phyloP scores from a whole-genome alignment of 2,329 filamentous ascomycete species.

The Fusarium nurragi region DNA sequence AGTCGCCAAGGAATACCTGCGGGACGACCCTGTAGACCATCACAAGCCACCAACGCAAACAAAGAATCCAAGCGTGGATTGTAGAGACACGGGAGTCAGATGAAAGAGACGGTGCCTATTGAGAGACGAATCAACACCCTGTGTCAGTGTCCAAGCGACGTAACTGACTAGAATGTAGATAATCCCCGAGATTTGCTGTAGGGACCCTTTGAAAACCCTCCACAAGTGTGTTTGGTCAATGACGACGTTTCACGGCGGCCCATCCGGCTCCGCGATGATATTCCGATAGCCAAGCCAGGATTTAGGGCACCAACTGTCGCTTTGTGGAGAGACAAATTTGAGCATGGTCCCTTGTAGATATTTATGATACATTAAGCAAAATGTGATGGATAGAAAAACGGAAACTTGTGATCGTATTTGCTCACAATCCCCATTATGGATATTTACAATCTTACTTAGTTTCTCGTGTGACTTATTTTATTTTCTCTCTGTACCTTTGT shows the following conservation, averaged over 20 bases:
- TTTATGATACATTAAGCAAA: not conserved
- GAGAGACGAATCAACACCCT: conserved; percentile 6
- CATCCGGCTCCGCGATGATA: conserved; percentile 25
- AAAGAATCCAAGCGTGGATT: conserved; percentile 14
- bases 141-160: not conserved
- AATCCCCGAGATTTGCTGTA: conserved; percentile 19
- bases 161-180: not conserved
- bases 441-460: conserved; percentile 12
- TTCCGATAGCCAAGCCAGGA: not conserved
- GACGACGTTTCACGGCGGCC: conserved; percentile 24
- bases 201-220: conserved; percentile 22
- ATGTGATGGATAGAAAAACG: not conserved
- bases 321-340: conserved; percentile 17
- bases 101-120: not conserved
- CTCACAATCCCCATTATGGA: conserved; percentile 12
- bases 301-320: conserved; percentile 1
- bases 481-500: not conserved
- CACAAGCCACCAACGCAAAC: conserved; percentile 22
- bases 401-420: conserved; percentile 13
- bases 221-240: conserved; percentile 13
- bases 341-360: not conserved
- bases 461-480: conserved; percentile 1
- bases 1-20: conserved; percentile 20
- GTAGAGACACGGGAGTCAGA: conserved; percentile 4
- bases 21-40: conserved; percentile 27